Conservation (phyloP, 2,329 filamentous ascomycete species). For the Didymosphaeria variabile region DNA sequence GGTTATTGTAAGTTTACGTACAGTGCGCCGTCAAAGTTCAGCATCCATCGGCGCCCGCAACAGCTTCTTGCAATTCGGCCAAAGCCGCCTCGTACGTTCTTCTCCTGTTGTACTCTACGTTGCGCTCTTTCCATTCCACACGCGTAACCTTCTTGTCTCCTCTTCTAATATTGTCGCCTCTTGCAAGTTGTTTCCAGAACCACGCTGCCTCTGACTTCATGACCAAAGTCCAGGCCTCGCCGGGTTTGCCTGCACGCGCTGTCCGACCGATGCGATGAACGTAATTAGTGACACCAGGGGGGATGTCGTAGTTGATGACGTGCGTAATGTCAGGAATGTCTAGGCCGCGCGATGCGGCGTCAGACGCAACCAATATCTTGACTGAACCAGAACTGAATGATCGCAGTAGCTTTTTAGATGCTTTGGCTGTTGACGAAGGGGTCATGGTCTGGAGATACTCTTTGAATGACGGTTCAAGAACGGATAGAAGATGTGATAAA, state of each 20-base stretch:
- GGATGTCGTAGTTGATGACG: constrained; percentile 94
- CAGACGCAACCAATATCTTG: constrained; percentile 85
- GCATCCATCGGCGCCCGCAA: constrained; percentile 43
- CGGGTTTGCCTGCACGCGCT: constrained; percentile 78
- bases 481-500: constrained; percentile 78
- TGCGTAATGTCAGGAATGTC: constrained; percentile 82
- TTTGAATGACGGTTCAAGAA: constrained; percentile 69
- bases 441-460: constrained; percentile 74
- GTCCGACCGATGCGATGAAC: constrained; percentile 93
- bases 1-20: too few relatives aligned
- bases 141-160: constrained; percentile 56
- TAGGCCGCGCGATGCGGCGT: constrained; percentile 90
- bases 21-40: too few relatives aligned
- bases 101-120: constrained; percentile 53
- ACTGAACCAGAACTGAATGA: constrained; percentile 71
- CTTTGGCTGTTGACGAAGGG: constrained; percentile 77
- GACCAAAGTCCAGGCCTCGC: constrained; percentile 87
- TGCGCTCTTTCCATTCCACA: constrained; percentile 52
- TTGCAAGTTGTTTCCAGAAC: constrained; percentile 88
- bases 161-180: constrained; percentile 61
- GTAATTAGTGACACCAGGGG: constrained; percentile 80
- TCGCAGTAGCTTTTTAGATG: constrained; percentile 72
- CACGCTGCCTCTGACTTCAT: constrained; percentile 84
- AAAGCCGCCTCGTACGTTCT: constrained; percentile 64
- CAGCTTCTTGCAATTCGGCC: constrained; percentile 69